Evolutionary conservation across 768 basidiomycete genomes (phyloP).

Genomic region (Leccinum ochraceum): DNA sequence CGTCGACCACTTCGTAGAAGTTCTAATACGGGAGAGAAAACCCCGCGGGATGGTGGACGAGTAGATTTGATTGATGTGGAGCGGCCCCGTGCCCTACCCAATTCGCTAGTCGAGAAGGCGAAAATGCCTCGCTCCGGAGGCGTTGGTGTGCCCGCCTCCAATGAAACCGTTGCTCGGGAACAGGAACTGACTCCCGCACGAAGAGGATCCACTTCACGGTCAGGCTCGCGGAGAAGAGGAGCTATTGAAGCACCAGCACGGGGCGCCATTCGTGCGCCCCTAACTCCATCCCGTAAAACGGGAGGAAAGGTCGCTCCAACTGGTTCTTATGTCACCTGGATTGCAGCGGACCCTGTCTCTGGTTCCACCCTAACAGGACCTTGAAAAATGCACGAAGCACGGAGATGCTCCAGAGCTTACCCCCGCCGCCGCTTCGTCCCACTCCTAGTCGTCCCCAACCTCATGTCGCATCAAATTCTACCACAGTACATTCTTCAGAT

Average conservation of each 20-base stretch:
- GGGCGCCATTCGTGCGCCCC: slow-evolving; percentile 17
- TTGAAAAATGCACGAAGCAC: slow-evolving; percentile 33
- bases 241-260: neutral
- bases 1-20: slow-evolving; percentile 31
- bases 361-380: slow-evolving; percentile 32
- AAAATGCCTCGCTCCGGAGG: slow-evolving; percentile 17
- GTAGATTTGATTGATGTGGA: slow-evolving; percentile 22
- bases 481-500: slow-evolving; percentile 11
- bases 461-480: slow-evolving; percentile 22
- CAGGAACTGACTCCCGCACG: slow-evolving; percentile 16
- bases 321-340: slow-evolving; percentile 24
- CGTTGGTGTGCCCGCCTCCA: slow-evolving; percentile 20
- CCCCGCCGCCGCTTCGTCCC: slow-evolving; percentile 24
- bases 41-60: slow-evolving; percentile 26
- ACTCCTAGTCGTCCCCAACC: slow-evolving; percentile 34
- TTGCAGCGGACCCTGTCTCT: slow-evolving; percentile 35
- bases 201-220: slow-evolving; percentile 16
- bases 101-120: slow-evolving; percentile 18
- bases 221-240: slow-evolving; percentile 23
- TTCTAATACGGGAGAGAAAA: slow-evolving; percentile 29
- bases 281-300: slow-evolving; percentile 10
- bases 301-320: slow-evolving; percentile 31
- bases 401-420: slow-evolving; percentile 27
- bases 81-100: slow-evolving; percentile 16
- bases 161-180: slow-evolving; percentile 24